Base-by-base conservation (phyloP, 164 flowering plant genomes). In the Buxus sempervirens region DNA sequence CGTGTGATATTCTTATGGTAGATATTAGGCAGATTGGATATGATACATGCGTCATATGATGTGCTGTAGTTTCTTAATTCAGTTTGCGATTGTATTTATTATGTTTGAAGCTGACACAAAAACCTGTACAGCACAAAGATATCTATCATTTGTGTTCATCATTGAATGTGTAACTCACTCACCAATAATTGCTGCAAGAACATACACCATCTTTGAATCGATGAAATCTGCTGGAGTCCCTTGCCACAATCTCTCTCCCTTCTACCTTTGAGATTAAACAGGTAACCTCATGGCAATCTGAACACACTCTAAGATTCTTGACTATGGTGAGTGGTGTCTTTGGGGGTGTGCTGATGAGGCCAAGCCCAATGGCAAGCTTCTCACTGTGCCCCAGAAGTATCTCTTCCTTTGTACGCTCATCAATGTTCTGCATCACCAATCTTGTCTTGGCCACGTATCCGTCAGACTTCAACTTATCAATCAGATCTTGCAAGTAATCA, bases 261-360 rank as follows among this genome's bases (percentile, higher is more conserved):
- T 76, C 80, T 18, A 76, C 65, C 68, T 56, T 65, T 25, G 84
- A 81, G 25, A 84, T 73, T 41, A 79, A 67, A 22, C 36, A 69
- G 3, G 72, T 77, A n/a, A 64, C 80, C 21, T 25, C 60, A 72
- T 84, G 85, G 56, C 85, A 82, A 63, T 82, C 85, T 24, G 57
- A 42, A 68, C 85, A 82, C 21, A 81, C 74, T 72, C 84, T 70
- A 24, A 79, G 82, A 69, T 84, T 82, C 82, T 82, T 84, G 45
- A 79, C 80, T 15, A 84, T 69, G 22, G 71, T 60, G 54, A 84
- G 68, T 13, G 28, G 70, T 7, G 76, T 38, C 18, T 81, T 73
- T 1, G 75, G 75, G 7, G 77, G 68, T 0, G 82, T 79, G 63
- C 77, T 74, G 24, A 84, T 71, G 24, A 84, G 79, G 61, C 84